These are phyloP conservation scores for Lachnellula hyalina DNA, from an alignment of 2,329 filamentous ascomycete species.

Conservation along the genomic window DNA sequence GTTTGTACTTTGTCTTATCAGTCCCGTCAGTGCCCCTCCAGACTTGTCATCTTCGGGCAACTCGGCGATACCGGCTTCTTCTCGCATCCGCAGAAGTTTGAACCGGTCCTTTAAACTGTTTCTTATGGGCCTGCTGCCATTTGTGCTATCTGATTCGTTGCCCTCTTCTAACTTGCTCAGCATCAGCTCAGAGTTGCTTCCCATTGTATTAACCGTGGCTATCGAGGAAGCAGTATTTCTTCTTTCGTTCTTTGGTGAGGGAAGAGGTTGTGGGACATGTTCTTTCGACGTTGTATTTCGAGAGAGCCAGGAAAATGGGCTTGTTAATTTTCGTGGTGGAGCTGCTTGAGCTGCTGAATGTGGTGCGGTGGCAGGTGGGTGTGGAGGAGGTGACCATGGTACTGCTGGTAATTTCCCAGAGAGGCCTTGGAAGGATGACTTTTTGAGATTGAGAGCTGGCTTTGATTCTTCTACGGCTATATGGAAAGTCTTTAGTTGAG, in stretches of 20 bases:
- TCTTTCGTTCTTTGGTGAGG: conserved; percentile 37
- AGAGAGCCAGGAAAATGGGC: conserved; percentile 82
- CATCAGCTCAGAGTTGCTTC: conserved; percentile 77
- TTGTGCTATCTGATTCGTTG: conserved; percentile 54
- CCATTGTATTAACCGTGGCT: conserved; percentile 52
- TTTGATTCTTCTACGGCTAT: conserved; percentile 22
- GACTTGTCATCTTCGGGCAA: conserved; percentile 43
- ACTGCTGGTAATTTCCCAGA: conserved; percentile 67
- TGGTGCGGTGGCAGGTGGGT: conserved; percentile 16
- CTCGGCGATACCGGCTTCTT: conserved; percentile 57
- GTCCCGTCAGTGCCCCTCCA: conserved; percentile 38
- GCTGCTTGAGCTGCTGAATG: conserved; percentile 26
- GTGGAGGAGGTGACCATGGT: conserved; percentile 58
- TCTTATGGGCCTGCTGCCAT: conserved; percentile 43
- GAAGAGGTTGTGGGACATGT: conserved; percentile 44
- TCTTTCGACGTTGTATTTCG: conserved; percentile 58
- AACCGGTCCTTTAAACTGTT: conserved; percentile 74
- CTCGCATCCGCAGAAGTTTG: conserved; percentile 68
- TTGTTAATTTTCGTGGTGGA: conserved; percentile 67
- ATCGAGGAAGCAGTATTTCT: conserved; percentile 78
- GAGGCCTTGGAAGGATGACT: conserved; percentile 58
- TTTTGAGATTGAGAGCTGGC: conserved; percentile 28
- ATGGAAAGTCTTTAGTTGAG: conserved; percentile 18
- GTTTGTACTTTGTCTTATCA: conserved; percentile 37
- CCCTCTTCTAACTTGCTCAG: conserved; percentile 74